Evolutionary conservation across 148 eudicot species (phyloP), one percentile per base, ranked within the genome.

Genomic region (Heliosperma pusillum): DNA sequence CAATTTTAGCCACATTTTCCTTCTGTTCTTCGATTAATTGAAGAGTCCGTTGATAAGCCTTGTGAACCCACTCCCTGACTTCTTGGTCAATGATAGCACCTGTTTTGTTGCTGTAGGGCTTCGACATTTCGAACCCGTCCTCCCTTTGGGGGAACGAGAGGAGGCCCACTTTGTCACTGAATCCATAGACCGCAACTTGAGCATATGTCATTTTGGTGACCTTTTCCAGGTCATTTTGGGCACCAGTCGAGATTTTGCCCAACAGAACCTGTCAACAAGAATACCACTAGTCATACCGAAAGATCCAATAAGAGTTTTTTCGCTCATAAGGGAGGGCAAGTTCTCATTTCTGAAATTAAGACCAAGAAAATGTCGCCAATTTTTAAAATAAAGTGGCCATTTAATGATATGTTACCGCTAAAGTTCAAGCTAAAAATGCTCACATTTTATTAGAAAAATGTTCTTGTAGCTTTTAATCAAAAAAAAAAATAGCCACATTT

Each of bases 161-260:
- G 58, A 93, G 96, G 16, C 98, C 98, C 55, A 93, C 96, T 80
- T 87, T 93, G 33, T 93, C 90, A 58, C 97, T 93, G 78, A 93
- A 93, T 12, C 97, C 97, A 67, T 93, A 90, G 11, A 93, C 80
- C 30, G 97, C 96, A 4, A 93, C 97, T 82, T 90, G 97, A 21
- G 93, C 97, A 53, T 93, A 93, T 7, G 97, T 90, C 91, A 93
- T 89, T 77, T 89, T 90, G 16, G 97, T 93, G 71, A 93, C 97
- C 74, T 90, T 93, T 83, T 90, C 96, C 72, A 93, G 83, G 78
- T 93, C 97, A 61, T 93, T 86, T 78, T 93, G 97, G 21, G 97
- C 96, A 70, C 97, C 97, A 0, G 97, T 93, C 10, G 97, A 93
- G 62, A 93, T 93, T 77, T 79, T 93, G 16, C 97, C 97, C 58